Percentiles rank a stretch among this genome's conserved stretches.
These are phyloP conservation scores for Phaeophleospora eucalypticola DNA, from an alignment of 2,329 filamentous ascomycete species.

Conservation along the genomic window DNA sequence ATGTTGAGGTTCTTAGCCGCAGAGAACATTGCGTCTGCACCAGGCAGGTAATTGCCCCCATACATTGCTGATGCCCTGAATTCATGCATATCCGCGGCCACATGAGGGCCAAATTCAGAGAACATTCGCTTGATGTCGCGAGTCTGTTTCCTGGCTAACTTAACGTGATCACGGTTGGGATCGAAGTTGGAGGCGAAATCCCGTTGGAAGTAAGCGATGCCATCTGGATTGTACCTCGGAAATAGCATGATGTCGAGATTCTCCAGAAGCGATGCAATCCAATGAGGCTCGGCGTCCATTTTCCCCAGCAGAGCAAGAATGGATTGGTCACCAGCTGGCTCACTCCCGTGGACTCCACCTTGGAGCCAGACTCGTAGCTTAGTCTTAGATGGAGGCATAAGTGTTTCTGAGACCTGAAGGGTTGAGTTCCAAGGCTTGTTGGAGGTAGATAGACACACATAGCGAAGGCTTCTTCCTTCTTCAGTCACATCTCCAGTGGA, in stretches of 20 bases:
- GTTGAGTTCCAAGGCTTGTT: background rate
- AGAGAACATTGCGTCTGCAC: slow-evolving; percentile 26
- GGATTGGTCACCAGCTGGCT: slow-evolving; percentile 37
- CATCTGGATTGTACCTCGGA: slow-evolving; percentile 37
- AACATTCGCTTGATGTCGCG: slow-evolving; percentile 30
- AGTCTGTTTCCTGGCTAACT: slow-evolving; percentile 30
- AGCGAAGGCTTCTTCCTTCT: slow-evolving; percentile 33
- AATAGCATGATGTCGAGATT: slow-evolving; percentile 34
- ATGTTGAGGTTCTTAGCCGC: slow-evolving; percentile 27
- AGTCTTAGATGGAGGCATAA: slow-evolving; percentile 14
- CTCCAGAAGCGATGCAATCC: slow-evolving; percentile 31
- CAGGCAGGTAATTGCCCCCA: slow-evolving; percentile 30
- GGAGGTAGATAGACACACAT: slow-evolving; percentile 23
- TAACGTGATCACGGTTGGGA: slow-evolving; percentile 23
- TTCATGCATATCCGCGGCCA: slow-evolving; percentile 36
- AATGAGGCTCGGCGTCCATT: slow-evolving; percentile 32
- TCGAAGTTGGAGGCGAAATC: slow-evolving; percentile 36
- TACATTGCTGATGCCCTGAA: slow-evolving; percentile 29
- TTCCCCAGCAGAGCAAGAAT: slow-evolving; percentile 35
- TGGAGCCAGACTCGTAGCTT: slow-evolving; percentile 38
- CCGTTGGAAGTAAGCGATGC: slow-evolving; percentile 32
- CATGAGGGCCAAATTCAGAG: slow-evolving; percentile 30
- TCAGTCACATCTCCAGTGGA: slow-evolving; percentile 32
- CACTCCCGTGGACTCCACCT: slow-evolving; percentile 36
- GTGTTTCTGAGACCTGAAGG: slow-evolving; percentile 8